Conservation (phyloP, 495 filamentous ascomycete genomes). For the Evernia prunastri region DNA sequence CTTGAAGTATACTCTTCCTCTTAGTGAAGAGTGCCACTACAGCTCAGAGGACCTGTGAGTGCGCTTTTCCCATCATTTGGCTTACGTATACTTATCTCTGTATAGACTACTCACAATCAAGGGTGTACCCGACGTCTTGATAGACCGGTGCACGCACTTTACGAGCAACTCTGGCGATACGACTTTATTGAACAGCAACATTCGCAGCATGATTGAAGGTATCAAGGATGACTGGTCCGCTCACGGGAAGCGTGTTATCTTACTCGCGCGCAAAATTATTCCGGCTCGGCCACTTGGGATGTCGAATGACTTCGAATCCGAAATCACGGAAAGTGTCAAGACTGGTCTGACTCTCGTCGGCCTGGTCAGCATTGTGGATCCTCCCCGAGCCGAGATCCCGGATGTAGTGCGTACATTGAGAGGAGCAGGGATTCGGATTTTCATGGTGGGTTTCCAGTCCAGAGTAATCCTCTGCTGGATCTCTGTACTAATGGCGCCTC, state of each 20-base stretch:
- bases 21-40: no score
- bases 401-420: slow-evolving; percentile 52
- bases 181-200: background rate
- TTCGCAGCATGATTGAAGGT: slow-evolving; percentile 36
- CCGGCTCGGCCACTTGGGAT: no score
- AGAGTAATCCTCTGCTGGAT: no score
- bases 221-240: slow-evolving; percentile 57
- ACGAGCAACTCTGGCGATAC: background rate
- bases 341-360: slow-evolving; percentile 54
- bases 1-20: slow-evolving; percentile 29
- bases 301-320: slow-evolving; percentile 44
- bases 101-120: slow-evolving; percentile 5
- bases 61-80: no score
- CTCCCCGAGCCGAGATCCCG: slow-evolving; percentile 58
- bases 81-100: no score
- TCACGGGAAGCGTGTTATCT: slow-evolving; percentile 57
- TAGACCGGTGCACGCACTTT: background rate
- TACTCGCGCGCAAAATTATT: slow-evolving; percentile 55
- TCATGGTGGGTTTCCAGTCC: no score
- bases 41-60: no score
- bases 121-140: slow-evolving; percentile 1
- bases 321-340: slow-evolving; percentile 31
- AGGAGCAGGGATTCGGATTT: slow-evolving; percentile 55
- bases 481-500: no score
- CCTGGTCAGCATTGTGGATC: slow-evolving; percentile 60